These are phyloP conservation scores for Talaromyces rugulosus DNA, from an alignment of 2,329 filamentous ascomycete species.

Conservation along the genomic window DNA sequence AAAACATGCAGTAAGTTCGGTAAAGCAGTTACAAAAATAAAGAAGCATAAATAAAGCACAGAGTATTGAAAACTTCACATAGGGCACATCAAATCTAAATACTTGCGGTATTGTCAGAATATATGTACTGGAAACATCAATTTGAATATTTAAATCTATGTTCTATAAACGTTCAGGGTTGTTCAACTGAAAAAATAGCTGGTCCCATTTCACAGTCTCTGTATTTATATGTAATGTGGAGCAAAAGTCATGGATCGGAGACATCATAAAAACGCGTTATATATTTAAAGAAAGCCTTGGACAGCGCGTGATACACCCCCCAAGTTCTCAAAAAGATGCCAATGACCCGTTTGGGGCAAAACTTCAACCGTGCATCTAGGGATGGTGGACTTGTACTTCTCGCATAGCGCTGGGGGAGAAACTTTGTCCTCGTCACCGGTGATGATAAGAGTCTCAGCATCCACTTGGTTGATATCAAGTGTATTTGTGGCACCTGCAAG, in stretches of 20 bases:
- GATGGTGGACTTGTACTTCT: constrained; percentile 26
- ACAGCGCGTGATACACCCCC: constrained; percentile 26
- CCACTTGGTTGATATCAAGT: constrained; percentile 31
- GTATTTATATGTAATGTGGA: not conserved
- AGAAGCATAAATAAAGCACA: not conserved
- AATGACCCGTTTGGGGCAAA: constrained; percentile 46
- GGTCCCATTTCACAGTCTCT: not conserved
- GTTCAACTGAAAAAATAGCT: not conserved
- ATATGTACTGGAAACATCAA: not conserved
- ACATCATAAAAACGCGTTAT: not conserved
- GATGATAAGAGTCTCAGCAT: constrained; percentile 37
- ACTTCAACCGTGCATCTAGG: constrained; percentile 21
- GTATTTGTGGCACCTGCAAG: constrained; percentile 37
- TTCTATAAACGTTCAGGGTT: not conserved
- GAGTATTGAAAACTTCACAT: not conserved
- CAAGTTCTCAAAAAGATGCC: constrained; percentile 49
- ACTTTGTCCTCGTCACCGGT: constrained; percentile 47
- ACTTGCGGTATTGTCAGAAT: not conserved
- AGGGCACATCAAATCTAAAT: not conserved
- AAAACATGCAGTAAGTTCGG: no score
- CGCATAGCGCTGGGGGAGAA: constrained; percentile 31
- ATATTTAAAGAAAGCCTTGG: constrained; percentile 1
- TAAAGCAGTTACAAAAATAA: no score
- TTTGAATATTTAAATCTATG: not conserved
- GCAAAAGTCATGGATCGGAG: not conserved